A percentile compares a stretch with the other conserved stretches of the same genome.
phyloP scores from a whole-genome alignment of 176 grass and related monocot species.

The Aegilops umbellulata region DNA sequence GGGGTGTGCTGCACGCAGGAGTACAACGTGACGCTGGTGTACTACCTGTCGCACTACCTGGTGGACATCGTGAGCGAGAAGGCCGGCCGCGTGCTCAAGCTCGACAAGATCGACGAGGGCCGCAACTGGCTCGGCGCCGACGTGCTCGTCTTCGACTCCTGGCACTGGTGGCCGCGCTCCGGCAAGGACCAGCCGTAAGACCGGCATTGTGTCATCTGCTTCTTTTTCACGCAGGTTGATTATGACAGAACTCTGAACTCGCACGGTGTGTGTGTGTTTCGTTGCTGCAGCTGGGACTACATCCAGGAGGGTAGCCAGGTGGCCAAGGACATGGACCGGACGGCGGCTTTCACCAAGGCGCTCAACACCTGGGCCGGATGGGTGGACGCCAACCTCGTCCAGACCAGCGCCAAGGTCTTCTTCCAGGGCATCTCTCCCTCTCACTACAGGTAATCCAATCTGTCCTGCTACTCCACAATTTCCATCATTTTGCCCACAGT shows the following conservation, averaged over 20 bases:
- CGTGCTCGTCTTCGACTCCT: slow-evolving; percentile 85
- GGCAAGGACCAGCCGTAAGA: slow-evolving; percentile 50
- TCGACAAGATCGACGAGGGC: slow-evolving; percentile 50
- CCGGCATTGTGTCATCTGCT: not conserved
- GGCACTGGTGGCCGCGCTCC: slow-evolving; percentile 87
- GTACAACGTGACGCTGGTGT: slow-evolving; percentile 60
- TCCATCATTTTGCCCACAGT: not conserved
- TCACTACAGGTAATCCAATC: slow-evolving; percentile 55
- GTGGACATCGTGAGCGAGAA: slow-evolving; percentile 51
- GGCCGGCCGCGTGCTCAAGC: slow-evolving; percentile 65
- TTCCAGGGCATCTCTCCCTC: slow-evolving; percentile 80
- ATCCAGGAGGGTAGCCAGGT: slow-evolving; percentile 45
- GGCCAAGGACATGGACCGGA: slow-evolving; percentile 72
- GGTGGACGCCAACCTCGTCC: slow-evolving; percentile 57
- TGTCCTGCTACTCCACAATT: not conserved
- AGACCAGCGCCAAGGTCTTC: slow-evolving; percentile 51
- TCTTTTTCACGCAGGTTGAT: not conserved
- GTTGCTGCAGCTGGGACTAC: slow-evolving; percentile 68
- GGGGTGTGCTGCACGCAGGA: slow-evolving; percentile 40
- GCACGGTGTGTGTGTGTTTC: too few relatives aligned
- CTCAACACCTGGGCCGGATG: slow-evolving; percentile 71
- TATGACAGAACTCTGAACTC: not conserved
- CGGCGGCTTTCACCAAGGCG: slow-evolving; percentile 61
- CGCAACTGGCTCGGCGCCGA: slow-evolving; percentile 58
- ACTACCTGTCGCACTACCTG: slow-evolving; percentile 89